A percentile compares a stretch with the other conserved stretches of the same genome.
These are phyloP conservation scores for Heliamphora pulchella DNA, from an alignment of 179 eudicot species.

Conservation along the genomic window DNA sequence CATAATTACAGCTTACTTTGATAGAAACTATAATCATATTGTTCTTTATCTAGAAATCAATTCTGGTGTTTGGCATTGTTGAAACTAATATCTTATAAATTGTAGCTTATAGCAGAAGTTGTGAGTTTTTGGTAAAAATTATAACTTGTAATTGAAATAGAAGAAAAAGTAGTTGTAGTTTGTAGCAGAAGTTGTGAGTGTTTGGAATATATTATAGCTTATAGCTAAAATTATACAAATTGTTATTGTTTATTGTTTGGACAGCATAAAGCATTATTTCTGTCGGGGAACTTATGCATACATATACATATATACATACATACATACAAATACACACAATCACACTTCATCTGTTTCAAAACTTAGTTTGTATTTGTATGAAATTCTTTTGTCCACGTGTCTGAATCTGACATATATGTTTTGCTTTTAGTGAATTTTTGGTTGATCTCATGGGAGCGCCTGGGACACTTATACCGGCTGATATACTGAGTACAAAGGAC, in stretches of 20 bases:
- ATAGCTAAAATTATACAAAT: too few species aligned
- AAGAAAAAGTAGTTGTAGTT: too few species aligned
- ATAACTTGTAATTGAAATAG: too few species aligned
- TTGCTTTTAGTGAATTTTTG: constrained; percentile 69
- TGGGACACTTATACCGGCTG: constrained; percentile 87
- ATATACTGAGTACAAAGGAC: constrained; percentile 51
- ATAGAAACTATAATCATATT: background rate
- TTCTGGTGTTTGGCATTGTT: too few species aligned
- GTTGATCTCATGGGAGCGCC: constrained; percentile 99
- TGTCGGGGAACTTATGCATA: background rate
- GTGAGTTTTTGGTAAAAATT: too few species aligned
- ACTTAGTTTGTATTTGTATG: background rate
- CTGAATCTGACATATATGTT: constrained; percentile 20
- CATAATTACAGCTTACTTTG: background rate
- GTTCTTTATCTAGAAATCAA: background rate
- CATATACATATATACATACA: background rate
- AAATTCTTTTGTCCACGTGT: background rate
- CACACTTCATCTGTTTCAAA: constrained; percentile 7
- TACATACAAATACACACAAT: background rate
- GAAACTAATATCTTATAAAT: too few species aligned
- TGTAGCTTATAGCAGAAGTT: too few species aligned
- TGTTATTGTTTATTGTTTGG: background rate
- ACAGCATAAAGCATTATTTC: background rate
- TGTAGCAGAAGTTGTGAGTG: too few species aligned
- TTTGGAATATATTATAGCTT: too few species aligned